Evolutionary conservation across 768 basidiomycete species (phyloP).

Genomic region (Boletus speciosus): DNA sequence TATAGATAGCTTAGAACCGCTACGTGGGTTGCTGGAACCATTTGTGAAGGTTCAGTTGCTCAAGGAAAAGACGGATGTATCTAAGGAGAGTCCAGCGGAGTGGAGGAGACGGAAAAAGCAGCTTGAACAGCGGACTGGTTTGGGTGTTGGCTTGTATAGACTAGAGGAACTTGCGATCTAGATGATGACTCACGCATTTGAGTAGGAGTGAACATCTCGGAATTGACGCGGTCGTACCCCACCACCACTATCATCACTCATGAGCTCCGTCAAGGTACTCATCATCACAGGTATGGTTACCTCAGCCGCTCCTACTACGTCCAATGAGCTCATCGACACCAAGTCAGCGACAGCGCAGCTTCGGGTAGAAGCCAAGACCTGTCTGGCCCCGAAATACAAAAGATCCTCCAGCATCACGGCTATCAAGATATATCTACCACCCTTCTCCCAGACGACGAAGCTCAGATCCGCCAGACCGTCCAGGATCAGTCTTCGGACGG

Average conservation of each 20-base stretch:
- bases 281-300: constrained; percentile 27
- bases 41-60: constrained; percentile 57
- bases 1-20: constrained; percentile 47
- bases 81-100: constrained; percentile 37
- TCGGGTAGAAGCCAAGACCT: constrained; percentile 47
- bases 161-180: constrained; percentile 67
- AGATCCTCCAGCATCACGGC: constrained; percentile 41
- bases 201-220: too few relatives aligned
- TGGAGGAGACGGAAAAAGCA: constrained; percentile 53
- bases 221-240: too few relatives aligned
- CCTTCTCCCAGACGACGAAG: constrained; percentile 68
- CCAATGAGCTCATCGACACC: constrained; percentile 1
- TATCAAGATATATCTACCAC: constrained; percentile 35
- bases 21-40: constrained; percentile 61
- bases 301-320: background rate
- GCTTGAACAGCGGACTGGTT: constrained; percentile 48
- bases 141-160: constrained; percentile 64
- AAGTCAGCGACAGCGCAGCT: constrained; percentile 70
- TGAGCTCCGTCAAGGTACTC: constrained; percentile 23
- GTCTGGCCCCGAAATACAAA: constrained; percentile 62
- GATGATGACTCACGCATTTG: background rate
- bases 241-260: background rate
- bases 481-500: constrained; percentile 42
- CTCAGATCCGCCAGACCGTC: constrained; percentile 47
- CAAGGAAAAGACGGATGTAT: constrained; percentile 37